These are phyloP conservation scores for Trypanosoma theileri DNA, from an alignment of 208 protist genomes.

Conservation along the genomic window DNA sequence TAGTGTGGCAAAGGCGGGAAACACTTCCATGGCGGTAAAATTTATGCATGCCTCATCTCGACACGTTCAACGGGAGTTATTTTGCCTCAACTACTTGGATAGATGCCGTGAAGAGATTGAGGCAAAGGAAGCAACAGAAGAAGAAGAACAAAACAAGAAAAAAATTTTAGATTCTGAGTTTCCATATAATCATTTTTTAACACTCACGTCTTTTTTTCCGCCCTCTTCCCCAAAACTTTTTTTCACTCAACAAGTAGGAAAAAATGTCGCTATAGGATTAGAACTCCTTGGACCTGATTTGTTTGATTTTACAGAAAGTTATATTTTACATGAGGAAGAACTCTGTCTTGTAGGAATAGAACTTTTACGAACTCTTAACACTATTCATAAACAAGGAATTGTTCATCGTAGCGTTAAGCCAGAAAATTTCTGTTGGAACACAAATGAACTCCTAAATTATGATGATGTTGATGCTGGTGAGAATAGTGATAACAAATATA, in stretches of 20 bases:
- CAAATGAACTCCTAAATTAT: constrained; percentile 1
- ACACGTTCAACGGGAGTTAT: constrained; percentile 27
- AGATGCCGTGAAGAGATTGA: background rate
- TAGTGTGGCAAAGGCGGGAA: background rate
- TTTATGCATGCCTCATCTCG: constrained; percentile 20
- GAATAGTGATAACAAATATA: background rate
- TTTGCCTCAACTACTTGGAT: constrained; percentile 25
- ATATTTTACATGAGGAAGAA: constrained; percentile 26
- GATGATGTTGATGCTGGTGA: background rate
- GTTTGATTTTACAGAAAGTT: constrained; percentile 31
- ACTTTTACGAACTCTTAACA: constrained; percentile 25
- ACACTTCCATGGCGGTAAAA: constrained; percentile 24
- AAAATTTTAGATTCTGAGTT: background rate
- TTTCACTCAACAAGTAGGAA: constrained; percentile 27
- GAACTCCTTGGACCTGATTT: constrained; percentile 33
- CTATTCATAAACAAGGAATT: constrained; percentile 22
- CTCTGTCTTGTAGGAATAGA: constrained; percentile 33
- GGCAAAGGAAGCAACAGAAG: background rate
- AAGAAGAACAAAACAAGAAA: constrained; percentile 3
- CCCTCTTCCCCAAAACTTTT: constrained; percentile 27
- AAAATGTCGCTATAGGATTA: constrained; percentile 31
- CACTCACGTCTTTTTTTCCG: background rate
- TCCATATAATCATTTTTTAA: background rate
- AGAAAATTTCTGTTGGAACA: constrained; percentile 37
- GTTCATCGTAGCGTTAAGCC: constrained; percentile 36